Evolutionary conservation across 176 grass and related monocot genomes (phyloP).

Genomic region (Echinochloa phyllopogon): DNA sequence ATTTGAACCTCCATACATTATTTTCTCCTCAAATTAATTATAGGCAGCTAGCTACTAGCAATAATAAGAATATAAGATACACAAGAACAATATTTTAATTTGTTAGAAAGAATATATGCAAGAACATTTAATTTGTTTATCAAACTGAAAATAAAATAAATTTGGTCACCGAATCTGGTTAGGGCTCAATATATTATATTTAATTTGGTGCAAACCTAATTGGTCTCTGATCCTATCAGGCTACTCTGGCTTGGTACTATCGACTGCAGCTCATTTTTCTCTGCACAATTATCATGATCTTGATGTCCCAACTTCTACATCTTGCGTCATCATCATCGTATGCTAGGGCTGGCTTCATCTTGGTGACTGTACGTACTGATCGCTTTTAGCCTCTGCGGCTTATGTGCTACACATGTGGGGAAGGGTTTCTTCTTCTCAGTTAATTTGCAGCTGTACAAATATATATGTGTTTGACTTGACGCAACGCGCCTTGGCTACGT

Average conservation of each 20-base stretch:
- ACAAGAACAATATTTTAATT: not conserved
- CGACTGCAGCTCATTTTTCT: not conserved
- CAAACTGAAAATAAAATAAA: not conserved
- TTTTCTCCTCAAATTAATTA: not conserved
- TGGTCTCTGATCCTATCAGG: not conserved
- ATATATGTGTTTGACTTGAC: not conserved
- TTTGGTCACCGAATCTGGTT: too few species aligned
- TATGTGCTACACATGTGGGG: not conserved
- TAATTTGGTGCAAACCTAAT: not conserved
- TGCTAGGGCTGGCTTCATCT: not conserved
- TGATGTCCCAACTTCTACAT: conserved; percentile 23
- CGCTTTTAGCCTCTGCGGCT: not conserved
- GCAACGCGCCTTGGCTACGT: not conserved
- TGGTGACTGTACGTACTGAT: not conserved
- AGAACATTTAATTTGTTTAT: not conserved
- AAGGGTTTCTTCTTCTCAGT: not conserved
- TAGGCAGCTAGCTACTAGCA: not conserved
- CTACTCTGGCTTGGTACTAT: not conserved
- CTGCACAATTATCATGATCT: conserved; percentile 21
- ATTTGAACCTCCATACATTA: not conserved
- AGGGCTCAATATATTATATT: not conserved
- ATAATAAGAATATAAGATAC: too few species aligned
- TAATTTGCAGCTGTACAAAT: not conserved
- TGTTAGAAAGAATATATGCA: not conserved
- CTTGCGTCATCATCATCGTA: not conserved